Conservation (phyloP, 2,329 filamentous ascomycete genomes). For the Ophiostoma montium region DNA sequence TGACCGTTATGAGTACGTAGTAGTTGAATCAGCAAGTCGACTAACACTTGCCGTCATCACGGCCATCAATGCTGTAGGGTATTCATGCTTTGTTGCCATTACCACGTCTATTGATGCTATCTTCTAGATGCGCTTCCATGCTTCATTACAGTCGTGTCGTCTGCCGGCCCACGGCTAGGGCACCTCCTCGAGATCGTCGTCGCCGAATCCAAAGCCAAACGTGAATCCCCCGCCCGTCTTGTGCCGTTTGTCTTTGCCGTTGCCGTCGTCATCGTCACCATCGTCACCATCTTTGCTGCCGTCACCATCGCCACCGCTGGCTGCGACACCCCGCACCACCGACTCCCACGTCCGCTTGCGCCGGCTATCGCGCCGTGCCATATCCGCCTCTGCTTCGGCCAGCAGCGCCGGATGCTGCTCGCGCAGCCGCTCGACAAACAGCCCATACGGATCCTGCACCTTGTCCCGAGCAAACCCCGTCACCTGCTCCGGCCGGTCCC, state of each 20-base stretch:
- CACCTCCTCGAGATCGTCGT: constrained; percentile 17
- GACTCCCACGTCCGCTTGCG: constrained; percentile 82
- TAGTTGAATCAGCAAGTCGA: too few species aligned
- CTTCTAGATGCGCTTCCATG: not conserved
- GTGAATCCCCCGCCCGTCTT: constrained; percentile 35
- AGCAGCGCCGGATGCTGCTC: constrained; percentile 52
- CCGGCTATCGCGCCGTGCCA: constrained; percentile 46
- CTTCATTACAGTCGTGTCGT: too few species aligned
- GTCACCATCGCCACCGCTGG: constrained; percentile 11
- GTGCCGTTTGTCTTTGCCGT: constrained; percentile 14
- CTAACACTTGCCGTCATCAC: too few species aligned
- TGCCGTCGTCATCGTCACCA: constrained; percentile 17
- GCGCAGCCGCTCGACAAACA: constrained; percentile 58
- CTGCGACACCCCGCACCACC: constrained; percentile 45
- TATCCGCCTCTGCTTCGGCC: constrained; percentile 40
- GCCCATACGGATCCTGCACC: constrained; percentile 55
- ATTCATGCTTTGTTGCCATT: too few species aligned
- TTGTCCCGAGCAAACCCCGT: constrained; percentile 58
- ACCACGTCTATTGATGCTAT: not conserved
- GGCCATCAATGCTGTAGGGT: too few species aligned
- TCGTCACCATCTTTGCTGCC: constrained; percentile 12
- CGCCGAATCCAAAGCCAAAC: constrained; percentile 37
- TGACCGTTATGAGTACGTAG: too few species aligned
- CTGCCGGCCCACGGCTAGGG: too few species aligned
- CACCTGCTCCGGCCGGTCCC: constrained; percentile 70